Evolutionary conservation across 192 early-diverging fungal species (phyloP).

Genomic region (Coemansia sp.): DNA sequence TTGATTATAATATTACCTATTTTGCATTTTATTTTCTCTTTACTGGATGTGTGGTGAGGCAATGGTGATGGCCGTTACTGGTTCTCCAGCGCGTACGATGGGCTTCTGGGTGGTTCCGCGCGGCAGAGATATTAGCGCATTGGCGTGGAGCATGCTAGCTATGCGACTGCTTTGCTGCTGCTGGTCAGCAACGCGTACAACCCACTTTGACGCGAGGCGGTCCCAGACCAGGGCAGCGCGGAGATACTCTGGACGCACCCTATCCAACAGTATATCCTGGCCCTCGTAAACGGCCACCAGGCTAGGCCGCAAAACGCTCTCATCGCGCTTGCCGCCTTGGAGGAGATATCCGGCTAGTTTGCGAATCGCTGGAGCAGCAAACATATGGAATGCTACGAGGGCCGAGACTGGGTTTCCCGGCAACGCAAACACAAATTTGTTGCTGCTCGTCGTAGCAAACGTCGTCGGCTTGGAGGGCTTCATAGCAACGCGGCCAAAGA

Average conservation of each 20-base stretch:
- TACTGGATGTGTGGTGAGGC: constrained; percentile 12
- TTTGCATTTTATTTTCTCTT: no score
- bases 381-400: constrained; percentile 85
- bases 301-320: constrained; percentile 62
- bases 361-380: constrained; percentile 84
- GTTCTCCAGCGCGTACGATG: constrained; percentile 11
- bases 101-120: constrained; percentile 32
- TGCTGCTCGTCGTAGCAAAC: constrained; percentile 74
- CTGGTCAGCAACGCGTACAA: constrained; percentile 62
- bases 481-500: constrained; percentile 91
- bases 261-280: constrained; percentile 51
- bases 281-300: constrained; percentile 74
- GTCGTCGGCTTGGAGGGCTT: constrained; percentile 97
- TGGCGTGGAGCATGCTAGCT: constrained; percentile 75
- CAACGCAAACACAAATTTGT: constrained; percentile 77
- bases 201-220: constrained; percentile 22
- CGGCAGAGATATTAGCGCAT: constrained; percentile 80
- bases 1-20: not conserved
- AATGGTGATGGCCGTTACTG: constrained; percentile 35
- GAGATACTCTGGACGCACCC: constrained; percentile 35
- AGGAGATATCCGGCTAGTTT: constrained; percentile 71
- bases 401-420: constrained; percentile 97
- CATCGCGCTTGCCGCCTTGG: not conserved
- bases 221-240: constrained; percentile 35
- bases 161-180: constrained; percentile 82